Base-by-base conservation (phyloP, 306 rosid genomes). In the Ammopiptanthus mongolicus region DNA sequence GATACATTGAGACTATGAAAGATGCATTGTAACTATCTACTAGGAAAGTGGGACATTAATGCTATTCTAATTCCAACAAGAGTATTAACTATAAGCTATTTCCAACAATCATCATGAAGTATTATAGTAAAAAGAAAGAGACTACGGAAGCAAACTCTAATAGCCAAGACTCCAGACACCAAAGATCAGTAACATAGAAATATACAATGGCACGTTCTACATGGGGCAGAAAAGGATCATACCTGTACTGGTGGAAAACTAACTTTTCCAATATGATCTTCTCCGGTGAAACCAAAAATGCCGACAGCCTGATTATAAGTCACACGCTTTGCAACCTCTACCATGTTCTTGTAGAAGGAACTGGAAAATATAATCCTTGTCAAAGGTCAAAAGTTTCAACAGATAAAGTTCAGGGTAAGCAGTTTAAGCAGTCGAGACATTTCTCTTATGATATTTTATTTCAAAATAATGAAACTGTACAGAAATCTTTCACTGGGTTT, bases 241-340 rank as follows among this genome's bases (percentile, higher is more conserved):
- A 92, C 99, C 98, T 90, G 99, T 39, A 96, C 88, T 0, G 98
- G 97, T 22, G 98, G 99, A 78, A 96, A 96, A 80, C 92, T 86
- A 74, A 91, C 93, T 90, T 96, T 96, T 56, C 97, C 99, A 68
- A 96, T 90, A 63, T 96, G 92, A 87, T 96, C 98, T 84, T 96
- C 99, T 19, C 97, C 90, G 0, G 83, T 81, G 76, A 96, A 96
- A 75, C 99, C 98, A 77, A 96, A 96, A 37, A 89, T 96, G 57
- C 98, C 99, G 11, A 90, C 96, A 68, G 86, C 96, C 91, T 89
- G 91, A 85, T 96, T 96, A 82, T 88, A 89, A 2, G 98, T 96
- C 62, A 96, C 99, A 53, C 96, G 89, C 82, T 87, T 90, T 58
- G 86, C 89, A 59, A 92, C 88, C 77, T 81, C 77, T 63, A 85